Base-by-base conservation (phyloP, 352 stramenopile genomes). In the Discostella stelligera region DNA sequence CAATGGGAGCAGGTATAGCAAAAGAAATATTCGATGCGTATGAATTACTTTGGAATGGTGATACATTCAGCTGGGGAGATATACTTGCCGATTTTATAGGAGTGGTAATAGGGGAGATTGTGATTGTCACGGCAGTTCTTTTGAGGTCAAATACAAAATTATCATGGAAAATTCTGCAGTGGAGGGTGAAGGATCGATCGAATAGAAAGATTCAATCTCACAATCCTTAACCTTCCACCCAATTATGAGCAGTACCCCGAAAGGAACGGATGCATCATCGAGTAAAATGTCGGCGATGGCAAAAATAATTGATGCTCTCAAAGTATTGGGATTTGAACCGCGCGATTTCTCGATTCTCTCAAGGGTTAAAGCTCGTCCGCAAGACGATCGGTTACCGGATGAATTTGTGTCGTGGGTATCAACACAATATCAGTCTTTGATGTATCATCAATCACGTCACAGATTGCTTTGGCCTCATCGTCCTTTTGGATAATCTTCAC, bases 1-100 rank as follows among this genome's bases (percentile, higher is more conserved):
- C 67, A 9, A 14, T 75, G 39, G 46, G 37, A 9, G n/a, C 69
- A 6, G 67, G 67, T 37, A 48, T 63, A 6, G 49, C 44, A 6
- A 75, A 75, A 54, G 67, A 75, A 67, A 56, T 75, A n/a, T 61
- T 61, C 13, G 67, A 75, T 37, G 49, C 50, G 0, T 64, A 68
- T 32, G 50, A 75, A 23, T 55, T 75, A 32, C 27, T 32, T 50
- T 75, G 49, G 48, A 63, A 1, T 56, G 67, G 32, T 66, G 67
- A n/a, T 20, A 67, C 27, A 14, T 27, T 58, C 9, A 64, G 46
- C 48, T 69, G 44, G 56, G 56, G 14, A 7, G 67, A 75, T 67
- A 23, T 75, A 39, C 21, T 75, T 53, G 67, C 67, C 6, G 67
- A 75, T 69, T 25, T 63, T 39, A 39, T 75, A 20, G 67, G 67